Evolutionary conservation across 352 stramenopile species (phyloP).

Genomic region (Pythium guiyangense): DNA sequence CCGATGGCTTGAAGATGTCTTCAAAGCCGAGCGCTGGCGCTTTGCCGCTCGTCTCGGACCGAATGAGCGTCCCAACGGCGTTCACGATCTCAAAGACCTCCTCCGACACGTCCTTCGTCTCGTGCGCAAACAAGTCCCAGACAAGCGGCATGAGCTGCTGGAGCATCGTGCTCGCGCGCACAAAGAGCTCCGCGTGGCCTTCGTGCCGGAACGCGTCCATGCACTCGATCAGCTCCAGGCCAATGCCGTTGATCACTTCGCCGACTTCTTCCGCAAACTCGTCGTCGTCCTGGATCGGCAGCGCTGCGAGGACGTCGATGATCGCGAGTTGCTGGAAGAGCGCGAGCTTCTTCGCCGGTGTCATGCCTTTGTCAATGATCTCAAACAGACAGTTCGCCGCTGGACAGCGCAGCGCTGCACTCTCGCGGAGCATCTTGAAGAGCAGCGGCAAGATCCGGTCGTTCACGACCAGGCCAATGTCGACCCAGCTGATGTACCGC

Average conservation of each 20-base stretch:
- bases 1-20: slow-evolving; percentile 69
- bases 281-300: slow-evolving; percentile 73
- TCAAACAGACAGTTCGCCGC: slow-evolving; percentile 84
- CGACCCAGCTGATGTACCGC: slow-evolving; percentile 85
- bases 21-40: slow-evolving; percentile 16
- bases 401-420: slow-evolving; percentile 50
- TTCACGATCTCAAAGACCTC: slow-evolving; percentile 88
- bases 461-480: slow-evolving; percentile 81
- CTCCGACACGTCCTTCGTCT: slow-evolving; percentile 80
- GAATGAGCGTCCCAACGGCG: slow-evolving; percentile 63
- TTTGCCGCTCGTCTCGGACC: slow-evolving; percentile 33
- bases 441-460: slow-evolving; percentile 76
- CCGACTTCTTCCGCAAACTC: slow-evolving; percentile 80
- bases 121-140: slow-evolving; percentile 77
- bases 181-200: slow-evolving; percentile 36
- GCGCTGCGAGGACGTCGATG: slow-evolving; percentile 41
- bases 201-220: slow-evolving; percentile 76
- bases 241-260: slow-evolving; percentile 80
- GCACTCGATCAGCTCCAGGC: slow-evolving; percentile 73
- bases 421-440: slow-evolving; percentile 62
- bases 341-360: slow-evolving; percentile 75
- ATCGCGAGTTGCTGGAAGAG: slow-evolving; percentile 70
- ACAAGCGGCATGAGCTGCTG: slow-evolving; percentile 74
- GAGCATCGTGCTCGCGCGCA: slow-evolving; percentile 52
- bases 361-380: slow-evolving; percentile 86